phyloP scores from a whole-genome alignment of 805 yeast species.

The Yamadazyma sp. region DNA sequence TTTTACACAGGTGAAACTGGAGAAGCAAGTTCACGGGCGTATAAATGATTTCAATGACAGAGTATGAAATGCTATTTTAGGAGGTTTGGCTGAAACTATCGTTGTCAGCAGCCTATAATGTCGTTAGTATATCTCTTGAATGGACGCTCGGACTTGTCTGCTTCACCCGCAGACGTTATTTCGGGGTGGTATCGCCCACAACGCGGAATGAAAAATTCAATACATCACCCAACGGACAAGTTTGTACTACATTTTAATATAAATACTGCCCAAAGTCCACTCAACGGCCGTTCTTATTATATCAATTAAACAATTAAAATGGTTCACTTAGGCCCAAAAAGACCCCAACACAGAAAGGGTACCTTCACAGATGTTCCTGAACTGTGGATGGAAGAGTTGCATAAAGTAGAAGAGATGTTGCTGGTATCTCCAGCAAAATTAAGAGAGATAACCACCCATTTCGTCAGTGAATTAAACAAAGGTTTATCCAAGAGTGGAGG shows the following conservation, averaged over 20 bases:
- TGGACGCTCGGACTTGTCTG: too few relatives aligned
- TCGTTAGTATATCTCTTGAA: slow-evolving; percentile 1
- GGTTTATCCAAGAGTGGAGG: slow-evolving; percentile 78
- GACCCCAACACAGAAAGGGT: slow-evolving; percentile 77
- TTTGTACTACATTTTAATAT: too few relatives aligned
- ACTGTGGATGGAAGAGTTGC: slow-evolving; percentile 57
- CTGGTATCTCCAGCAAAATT: slow-evolving; percentile 61
- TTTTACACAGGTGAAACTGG: too few relatives aligned
- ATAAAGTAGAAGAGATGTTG: slow-evolving; percentile 58
- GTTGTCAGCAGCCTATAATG: too few relatives aligned
- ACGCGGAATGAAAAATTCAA: slow-evolving; percentile 3
- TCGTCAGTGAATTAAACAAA: slow-evolving; percentile 74
- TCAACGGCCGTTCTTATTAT: neutral
- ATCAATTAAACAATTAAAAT: slow-evolving; percentile 38
- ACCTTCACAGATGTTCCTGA: slow-evolving; percentile 62
- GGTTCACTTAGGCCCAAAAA: slow-evolving; percentile 85
- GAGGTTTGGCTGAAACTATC: too few relatives aligned
- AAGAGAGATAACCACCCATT: slow-evolving; percentile 68
- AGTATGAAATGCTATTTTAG: too few relatives aligned
- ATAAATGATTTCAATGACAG: too few relatives aligned
- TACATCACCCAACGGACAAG: slow-evolving; percentile 13
- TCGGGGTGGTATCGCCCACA: slow-evolving; percentile 5
- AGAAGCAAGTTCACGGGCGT: too few relatives aligned
- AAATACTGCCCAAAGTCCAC: slow-evolving; percentile 3
- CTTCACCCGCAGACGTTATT: neutral